phyloP scores from a whole-genome alignment of 352 stramenopile genomes.

The Pythium volutum region DNA sequence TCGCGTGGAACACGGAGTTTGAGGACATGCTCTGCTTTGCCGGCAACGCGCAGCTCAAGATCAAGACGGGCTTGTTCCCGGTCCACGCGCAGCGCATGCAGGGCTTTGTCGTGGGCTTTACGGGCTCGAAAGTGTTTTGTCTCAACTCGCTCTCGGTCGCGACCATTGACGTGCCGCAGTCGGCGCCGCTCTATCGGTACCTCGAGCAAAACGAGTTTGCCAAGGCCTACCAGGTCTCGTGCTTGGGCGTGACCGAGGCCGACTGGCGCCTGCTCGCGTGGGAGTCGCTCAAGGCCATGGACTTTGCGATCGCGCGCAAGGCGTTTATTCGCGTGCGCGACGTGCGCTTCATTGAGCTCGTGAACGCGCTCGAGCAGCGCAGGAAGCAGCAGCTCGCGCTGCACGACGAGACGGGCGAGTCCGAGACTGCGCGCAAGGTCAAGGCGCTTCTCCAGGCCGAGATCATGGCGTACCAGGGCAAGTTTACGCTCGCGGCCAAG shows the following conservation, averaged over 20 bases:
- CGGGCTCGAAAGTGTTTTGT: conserved; percentile 91
- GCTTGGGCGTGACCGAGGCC: conserved; percentile 91
- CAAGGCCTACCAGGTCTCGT: conserved; percentile 88
- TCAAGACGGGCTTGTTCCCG: conserved; percentile 89
- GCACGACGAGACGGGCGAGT: conserved; percentile 23
- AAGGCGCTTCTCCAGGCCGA: conserved; percentile 81
- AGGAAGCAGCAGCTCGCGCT: conserved; percentile 58
- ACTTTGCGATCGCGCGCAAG: conserved; percentile 77
- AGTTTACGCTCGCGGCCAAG: conserved; percentile 91
- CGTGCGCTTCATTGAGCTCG: conserved; percentile 90
- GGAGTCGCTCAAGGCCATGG: conserved; percentile 83
- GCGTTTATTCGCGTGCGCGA: conserved; percentile 90
- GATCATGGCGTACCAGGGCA: conserved; percentile 90
- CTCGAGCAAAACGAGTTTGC: conserved; percentile 89
- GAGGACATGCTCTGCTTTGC: conserved; percentile 95
- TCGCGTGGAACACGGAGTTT: conserved; percentile 93
- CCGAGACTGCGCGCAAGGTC: conserved; percentile 52
- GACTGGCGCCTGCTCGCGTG: conserved; percentile 88
- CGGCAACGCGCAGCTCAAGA: conserved; percentile 85
- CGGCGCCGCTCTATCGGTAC: conserved; percentile 84
- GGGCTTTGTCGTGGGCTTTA: conserved; percentile 92
- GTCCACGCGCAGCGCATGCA: conserved; percentile 89
- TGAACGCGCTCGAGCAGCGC: conserved; percentile 80
- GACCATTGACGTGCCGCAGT: conserved; percentile 91
- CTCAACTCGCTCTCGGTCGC: conserved; percentile 84